phyloP scores from a whole-genome alignment of 106 monocot species.

The Agapanthus africanus region DNA sequence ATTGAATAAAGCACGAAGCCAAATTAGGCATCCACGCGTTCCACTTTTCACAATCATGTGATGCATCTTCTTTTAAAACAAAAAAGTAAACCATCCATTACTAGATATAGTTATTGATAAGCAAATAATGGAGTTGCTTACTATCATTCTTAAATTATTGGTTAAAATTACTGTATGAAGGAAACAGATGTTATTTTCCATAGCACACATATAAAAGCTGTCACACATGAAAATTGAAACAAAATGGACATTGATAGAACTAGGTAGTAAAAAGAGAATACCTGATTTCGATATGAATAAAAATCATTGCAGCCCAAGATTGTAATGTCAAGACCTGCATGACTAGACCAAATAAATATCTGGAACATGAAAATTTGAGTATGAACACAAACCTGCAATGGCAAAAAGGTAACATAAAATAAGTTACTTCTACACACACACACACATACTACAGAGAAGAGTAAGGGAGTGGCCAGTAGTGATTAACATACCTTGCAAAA shows the following conservation, averaged over 20 bases:
- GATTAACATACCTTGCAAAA: slow-evolving; percentile 55
- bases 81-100: neutral
- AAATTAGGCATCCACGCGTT: neutral
- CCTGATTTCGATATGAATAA: slow-evolving; percentile 90
- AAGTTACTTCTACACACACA: neutral
- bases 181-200: neutral
- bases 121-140: too few species aligned
- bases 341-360: slow-evolving; percentile 3
- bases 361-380: slow-evolving; percentile 6
- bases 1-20: neutral
- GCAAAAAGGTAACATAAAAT: neutral
- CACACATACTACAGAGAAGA: slow-evolving; percentile 1
- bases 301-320: slow-evolving; percentile 94
- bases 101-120: neutral
- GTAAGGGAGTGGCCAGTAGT: neutral
- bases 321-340: slow-evolving; percentile 87
- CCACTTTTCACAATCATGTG: neutral
- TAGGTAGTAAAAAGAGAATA: slow-evolving; percentile 14
- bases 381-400: neutral
- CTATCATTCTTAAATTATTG: neutral
- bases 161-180: neutral
- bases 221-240: neutral
- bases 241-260: neutral
- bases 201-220: neutral
- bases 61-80: neutral